These are phyloP conservation scores for Letharia columbiana DNA, from an alignment of 495 filamentous ascomycete species.

Conservation along the genomic window DNA sequence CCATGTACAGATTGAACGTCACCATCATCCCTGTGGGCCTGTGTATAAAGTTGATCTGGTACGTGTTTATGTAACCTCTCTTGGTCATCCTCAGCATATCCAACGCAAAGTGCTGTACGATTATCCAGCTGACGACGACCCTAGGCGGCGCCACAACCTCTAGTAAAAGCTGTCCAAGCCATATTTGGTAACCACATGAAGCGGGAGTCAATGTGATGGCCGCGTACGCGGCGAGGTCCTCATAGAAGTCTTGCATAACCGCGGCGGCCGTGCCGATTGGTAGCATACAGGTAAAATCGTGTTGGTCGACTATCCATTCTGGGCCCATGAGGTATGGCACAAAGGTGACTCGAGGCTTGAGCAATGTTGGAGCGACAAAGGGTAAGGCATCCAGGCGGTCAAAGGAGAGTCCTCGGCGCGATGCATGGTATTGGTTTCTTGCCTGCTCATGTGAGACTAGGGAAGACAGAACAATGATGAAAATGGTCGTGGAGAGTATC, in stretches of 20 bases:
- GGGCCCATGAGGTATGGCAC: background rate
- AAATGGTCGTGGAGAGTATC: background rate
- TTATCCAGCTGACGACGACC: background rate
- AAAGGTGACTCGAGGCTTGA: background rate
- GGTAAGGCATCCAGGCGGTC: background rate
- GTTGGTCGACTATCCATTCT: constrained; percentile 6
- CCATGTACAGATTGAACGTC: constrained; percentile 1
- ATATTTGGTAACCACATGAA: background rate
- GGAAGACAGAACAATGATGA: background rate
- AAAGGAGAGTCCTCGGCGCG: background rate
- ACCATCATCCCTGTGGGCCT: background rate
- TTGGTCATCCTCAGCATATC: constrained; percentile 1
- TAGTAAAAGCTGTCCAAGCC: background rate
- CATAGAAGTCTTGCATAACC: background rate
- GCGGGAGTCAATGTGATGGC: background rate
- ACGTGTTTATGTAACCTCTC: constrained; percentile 2
- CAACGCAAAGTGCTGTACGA: background rate
- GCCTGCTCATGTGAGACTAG: background rate
- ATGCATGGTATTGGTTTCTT: background rate
- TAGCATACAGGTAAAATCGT: constrained; percentile 3
- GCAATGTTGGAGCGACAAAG: background rate
- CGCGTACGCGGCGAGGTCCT: background rate
- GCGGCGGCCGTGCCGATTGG: background rate
- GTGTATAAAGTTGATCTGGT: constrained; percentile 7
- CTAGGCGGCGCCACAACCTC: background rate